Conservation (phyloP, 306 rosid species). For the Erythrophleum fordii region DNA sequence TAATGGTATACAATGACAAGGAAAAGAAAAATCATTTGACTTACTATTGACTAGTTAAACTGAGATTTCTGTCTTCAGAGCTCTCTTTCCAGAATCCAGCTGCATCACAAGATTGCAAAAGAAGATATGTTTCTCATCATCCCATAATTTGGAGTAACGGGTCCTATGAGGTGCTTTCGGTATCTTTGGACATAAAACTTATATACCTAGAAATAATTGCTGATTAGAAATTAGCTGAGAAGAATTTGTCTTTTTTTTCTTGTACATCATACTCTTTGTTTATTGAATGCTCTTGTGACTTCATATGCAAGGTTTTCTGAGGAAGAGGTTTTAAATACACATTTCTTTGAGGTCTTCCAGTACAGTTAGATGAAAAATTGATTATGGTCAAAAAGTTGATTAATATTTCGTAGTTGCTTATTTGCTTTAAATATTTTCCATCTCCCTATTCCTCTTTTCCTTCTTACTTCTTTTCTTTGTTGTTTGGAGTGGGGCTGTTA, state of each 20-base stretch:
- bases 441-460: not conserved
- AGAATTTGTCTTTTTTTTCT: conserved; percentile 22
- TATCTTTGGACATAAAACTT: conserved; percentile 56
- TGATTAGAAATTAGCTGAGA: conserved; percentile 36
- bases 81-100: conserved; percentile 53
- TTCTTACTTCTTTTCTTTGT: not conserved
- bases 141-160: conserved; percentile 55
- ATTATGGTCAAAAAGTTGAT: not conserved
- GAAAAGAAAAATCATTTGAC: conserved; percentile 42
- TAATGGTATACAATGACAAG: conserved; percentile 36
- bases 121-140: conserved; percentile 52
- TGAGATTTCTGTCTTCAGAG: conserved; percentile 60
- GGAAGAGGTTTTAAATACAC: conserved; percentile 10
- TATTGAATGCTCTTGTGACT: conserved; percentile 33
- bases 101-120: conserved; percentile 57
- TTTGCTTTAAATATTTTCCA: conserved; percentile 10
- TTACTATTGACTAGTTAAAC: conserved; percentile 47
- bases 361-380: not conserved
- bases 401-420: not conserved
- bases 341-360: not conserved
- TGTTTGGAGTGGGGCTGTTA: not conserved
- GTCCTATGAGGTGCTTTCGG: conserved; percentile 61
- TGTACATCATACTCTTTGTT: conserved; percentile 1
- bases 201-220: conserved; percentile 43
- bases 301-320: conserved; percentile 10